Evolutionary conservation across 352 stramenopile species (phyloP), one percentile per base, ranked within the genome.

Genomic region (Plasmopara viticola): DNA sequence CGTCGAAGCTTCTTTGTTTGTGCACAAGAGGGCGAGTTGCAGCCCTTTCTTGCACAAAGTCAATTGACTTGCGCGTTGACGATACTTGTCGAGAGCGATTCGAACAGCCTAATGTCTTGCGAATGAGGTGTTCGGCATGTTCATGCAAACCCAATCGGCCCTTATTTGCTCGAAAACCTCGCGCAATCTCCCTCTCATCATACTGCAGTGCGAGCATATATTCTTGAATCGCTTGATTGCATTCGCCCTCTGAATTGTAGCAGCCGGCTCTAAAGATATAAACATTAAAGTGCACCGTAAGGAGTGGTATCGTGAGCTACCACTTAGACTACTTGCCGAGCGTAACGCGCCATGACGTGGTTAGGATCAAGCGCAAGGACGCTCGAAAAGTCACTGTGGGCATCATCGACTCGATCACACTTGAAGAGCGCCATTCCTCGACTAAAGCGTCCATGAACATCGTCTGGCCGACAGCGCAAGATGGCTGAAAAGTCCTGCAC

Each of bases 291-390:
- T 6, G 18, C 29, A 53, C 64, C 37, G 80, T 78, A 61, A 87
- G 88, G 31, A 81, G 54, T 28, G 76, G 77, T 78, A 88, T 44
- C 20, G 20, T 25, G 3, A 25, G 20, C 20, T 25, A 25, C 1
- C 20, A 25, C 20, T 25, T 25, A 25, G 20, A 25, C 20, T 25
- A 37, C 28, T 34, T 40, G 39, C 44, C 14, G 44, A 40, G 44
- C n/a, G 44, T 89, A 91, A 17, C 78, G 74, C 10, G 80, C 80
- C 80, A 91, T 89, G 35, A 91, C 74, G 45, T 91, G 80, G 45
- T 78, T 72, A 2, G 80, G 75, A 59, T 87, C 85, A 34, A 84
- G 49, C 49, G 81, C 71, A 5, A 91, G 53, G 6, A 89, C 74
- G 4, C 51, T 51, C 4, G 74, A 78, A 39, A 91, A 91, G 45